These are phyloP conservation scores for Trichosporon coremiiforme DNA, from an alignment of 1,284 basidiomycete species.

Conservation along the genomic window DNA sequence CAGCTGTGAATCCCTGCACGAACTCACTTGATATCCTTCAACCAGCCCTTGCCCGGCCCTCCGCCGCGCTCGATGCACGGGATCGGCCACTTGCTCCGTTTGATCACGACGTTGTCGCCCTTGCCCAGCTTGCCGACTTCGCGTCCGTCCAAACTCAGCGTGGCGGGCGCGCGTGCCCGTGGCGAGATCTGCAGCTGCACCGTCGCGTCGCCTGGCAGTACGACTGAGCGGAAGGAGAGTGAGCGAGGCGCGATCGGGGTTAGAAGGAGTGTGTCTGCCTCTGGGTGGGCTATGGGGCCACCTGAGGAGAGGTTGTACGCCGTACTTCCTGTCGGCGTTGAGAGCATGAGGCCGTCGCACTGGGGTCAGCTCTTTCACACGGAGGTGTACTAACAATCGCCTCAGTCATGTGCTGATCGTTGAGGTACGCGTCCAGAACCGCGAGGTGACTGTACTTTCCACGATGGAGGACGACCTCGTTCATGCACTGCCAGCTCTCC, in stretches of 20 bases:
- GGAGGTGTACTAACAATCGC: constrained; percentile 70
- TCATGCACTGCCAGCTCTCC: constrained; percentile 92
- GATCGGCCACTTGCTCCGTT: constrained; percentile 82
- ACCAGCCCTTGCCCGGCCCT: constrained; percentile 85
- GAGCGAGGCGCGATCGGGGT: constrained; percentile 94
- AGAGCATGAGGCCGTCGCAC: constrained; percentile 95
- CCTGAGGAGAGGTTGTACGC: constrained; percentile 95
- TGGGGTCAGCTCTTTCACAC: constrained; percentile 46
- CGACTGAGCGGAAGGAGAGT: constrained; percentile 85
- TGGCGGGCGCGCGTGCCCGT: constrained; percentile 78
- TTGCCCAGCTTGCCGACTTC: constrained; percentile 75
- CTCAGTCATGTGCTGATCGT: constrained; percentile 91
- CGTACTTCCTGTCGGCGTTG: constrained; percentile 94
- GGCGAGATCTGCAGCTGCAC: constrained; percentile 84
- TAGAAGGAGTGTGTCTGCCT: constrained; percentile 80
- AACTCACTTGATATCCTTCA: constrained; percentile 80
- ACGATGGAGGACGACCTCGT: constrained; percentile 89
- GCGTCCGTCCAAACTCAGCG: constrained; percentile 89
- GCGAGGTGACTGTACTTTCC: constrained; percentile 88
- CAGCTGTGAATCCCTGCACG: background rate
- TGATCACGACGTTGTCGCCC: constrained; percentile 80
- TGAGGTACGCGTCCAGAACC: constrained; percentile 89
- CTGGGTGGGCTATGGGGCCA: constrained; percentile 94
- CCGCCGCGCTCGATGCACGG: constrained; percentile 87
- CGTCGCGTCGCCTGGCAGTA: constrained; percentile 76